Evolutionary conservation across 306 rosid genomes (phyloP).

Genomic region (Cucurbita argyrosperma): DNA sequence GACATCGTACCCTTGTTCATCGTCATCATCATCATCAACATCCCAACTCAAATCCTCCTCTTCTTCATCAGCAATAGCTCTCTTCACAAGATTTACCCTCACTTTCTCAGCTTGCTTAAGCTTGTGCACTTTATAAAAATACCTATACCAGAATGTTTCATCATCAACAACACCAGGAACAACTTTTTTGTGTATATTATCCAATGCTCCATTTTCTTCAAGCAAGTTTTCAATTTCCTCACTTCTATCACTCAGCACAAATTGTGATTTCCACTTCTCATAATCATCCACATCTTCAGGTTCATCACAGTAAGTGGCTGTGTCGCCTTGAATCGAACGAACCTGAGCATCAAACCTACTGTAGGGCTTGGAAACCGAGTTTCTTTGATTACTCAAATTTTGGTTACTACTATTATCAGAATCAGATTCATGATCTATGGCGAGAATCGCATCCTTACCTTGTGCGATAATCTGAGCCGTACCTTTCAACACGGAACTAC

Average conservation of each 20-base stretch:
- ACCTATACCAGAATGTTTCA: constrained; percentile 61
- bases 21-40: constrained; percentile 51
- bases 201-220: constrained; percentile 40
- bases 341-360: constrained; percentile 67
- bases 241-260: constrained; percentile 30
- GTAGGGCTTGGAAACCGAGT: constrained; percentile 36
- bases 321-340: constrained; percentile 46
- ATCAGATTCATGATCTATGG: constrained; percentile 44
- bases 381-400: constrained; percentile 12
- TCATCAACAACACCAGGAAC: constrained; percentile 45
- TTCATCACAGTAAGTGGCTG: constrained; percentile 39
- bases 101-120: constrained; percentile 51
- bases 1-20: constrained; percentile 5
- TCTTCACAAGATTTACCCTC: constrained; percentile 54
- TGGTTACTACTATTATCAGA: constrained; percentile 21
- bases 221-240: constrained; percentile 44
- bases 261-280: constrained; percentile 38
- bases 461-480: constrained; percentile 72
- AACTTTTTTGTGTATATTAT: constrained; percentile 32
- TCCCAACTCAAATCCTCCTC: constrained; percentile 97
- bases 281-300: constrained; percentile 64
- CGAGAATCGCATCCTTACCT: constrained; percentile 52
- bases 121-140: constrained; percentile 55
- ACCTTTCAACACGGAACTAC: constrained; percentile 59
- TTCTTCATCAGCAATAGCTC: constrained; percentile 40